Conservation (phyloP, 2,329 filamentous ascomycete species). For the Epichloe elymi region DNA sequence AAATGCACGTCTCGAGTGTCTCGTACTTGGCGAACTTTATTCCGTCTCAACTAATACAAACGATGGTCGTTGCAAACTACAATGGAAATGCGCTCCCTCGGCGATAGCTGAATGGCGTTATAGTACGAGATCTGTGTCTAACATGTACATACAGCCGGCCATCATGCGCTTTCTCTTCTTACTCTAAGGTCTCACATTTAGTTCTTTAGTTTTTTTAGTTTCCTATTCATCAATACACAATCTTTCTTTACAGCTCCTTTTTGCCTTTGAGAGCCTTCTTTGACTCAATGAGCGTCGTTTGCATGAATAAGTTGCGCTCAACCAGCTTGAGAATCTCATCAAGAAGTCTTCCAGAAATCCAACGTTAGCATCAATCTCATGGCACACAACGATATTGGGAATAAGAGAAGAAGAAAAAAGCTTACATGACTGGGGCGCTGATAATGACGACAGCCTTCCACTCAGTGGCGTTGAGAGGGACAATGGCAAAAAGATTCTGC, state of each 20-base stretch:
- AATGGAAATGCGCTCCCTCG: background rate
- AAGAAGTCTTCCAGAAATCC: constrained; percentile 44
- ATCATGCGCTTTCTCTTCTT: background rate
- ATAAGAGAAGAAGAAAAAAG: constrained; percentile 12
- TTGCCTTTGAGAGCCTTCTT: constrained; percentile 31
- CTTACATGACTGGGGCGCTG: constrained; percentile 86
- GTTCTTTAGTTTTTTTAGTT: constrained; percentile 8
- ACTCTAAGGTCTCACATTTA: background rate
- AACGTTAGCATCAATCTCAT: constrained; percentile 12
- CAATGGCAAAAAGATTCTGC: constrained; percentile 78
- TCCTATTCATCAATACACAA: constrained; percentile 7
- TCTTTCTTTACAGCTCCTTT: constrained; percentile 36
- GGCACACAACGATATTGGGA: background rate
- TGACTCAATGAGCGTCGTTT: constrained; percentile 28
- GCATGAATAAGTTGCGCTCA: constrained; percentile 55
- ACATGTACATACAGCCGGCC: constrained; percentile 13
- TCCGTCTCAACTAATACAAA: background rate
- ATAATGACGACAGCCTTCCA: constrained; percentile 87
- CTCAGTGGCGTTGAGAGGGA: constrained; percentile 73
- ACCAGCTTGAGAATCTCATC: constrained; percentile 73
- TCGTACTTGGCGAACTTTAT: background rate
- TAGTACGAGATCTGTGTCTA: constrained; percentile 19
- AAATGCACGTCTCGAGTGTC: background rate
- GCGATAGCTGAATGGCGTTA: constrained; percentile 3
- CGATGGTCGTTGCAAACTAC: background rate